A percentile compares a stretch with the other conserved stretches of the same genome.
phyloP scores from a whole-genome alignment of 2,329 filamentous ascomycete genomes.

The Metarhizium rileyi region DNA sequence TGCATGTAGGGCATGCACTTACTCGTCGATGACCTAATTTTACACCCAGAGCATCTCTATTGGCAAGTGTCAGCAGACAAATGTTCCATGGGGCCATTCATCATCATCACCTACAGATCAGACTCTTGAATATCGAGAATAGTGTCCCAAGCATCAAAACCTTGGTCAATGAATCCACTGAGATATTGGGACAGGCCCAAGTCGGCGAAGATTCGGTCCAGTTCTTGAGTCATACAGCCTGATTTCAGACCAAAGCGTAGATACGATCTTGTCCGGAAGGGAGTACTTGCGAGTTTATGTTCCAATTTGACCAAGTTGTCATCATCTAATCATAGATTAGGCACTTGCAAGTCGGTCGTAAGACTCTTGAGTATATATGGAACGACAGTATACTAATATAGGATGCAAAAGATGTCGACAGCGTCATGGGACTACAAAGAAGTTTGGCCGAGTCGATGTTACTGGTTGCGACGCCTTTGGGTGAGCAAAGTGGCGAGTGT shows the following conservation, averaged over 20 bases:
- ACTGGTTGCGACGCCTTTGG: neutral
- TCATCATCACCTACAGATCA: conserved; percentile 52
- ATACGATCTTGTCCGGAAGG: neutral
- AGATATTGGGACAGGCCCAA: conserved; percentile 73
- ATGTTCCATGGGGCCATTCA: neutral
- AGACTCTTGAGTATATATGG: neutral
- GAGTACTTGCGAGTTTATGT: neutral
- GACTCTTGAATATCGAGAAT: conserved; percentile 77
- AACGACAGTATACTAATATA: neutral
- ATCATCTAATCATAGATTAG: conserved; percentile 9
- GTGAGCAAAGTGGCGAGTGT: neutral
- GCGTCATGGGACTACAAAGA: neutral
- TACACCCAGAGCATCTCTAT: conserved; percentile 61
- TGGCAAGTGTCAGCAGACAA: conserved; percentile 13
- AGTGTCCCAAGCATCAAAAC: conserved; percentile 78
- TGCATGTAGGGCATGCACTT: conserved; percentile 26
- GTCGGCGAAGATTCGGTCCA: conserved; percentile 59
- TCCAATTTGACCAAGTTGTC: neutral
- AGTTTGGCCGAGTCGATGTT: neutral
- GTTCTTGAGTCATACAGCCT: conserved; percentile 41
- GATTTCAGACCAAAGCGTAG: conserved; percentile 3
- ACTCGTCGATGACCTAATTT: conserved; percentile 75
- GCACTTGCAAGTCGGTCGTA: neutral
- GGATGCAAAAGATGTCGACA: neutral
- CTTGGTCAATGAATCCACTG: conserved; percentile 62